Conservation (phyloP, 768 basidiomycete genomes). For the Amanita rimosa region DNA sequence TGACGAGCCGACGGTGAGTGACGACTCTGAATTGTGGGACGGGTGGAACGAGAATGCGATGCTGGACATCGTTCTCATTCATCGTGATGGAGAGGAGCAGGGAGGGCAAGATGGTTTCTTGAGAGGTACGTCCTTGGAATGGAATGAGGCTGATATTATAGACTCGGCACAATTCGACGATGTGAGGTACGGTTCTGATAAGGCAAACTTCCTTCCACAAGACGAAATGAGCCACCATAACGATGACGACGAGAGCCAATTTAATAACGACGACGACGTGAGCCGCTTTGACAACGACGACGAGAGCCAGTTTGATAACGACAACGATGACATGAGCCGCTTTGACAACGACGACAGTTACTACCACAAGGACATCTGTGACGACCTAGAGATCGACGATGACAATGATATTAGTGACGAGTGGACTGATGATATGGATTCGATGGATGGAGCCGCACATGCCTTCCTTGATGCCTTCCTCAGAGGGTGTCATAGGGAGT, state of each 20-base stretch:
- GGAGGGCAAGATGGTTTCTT: too few species aligned
- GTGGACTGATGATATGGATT: not conserved
- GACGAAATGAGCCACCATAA: not conserved
- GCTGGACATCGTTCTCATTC: not conserved
- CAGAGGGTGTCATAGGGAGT: not conserved
- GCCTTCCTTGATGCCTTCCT: not conserved
- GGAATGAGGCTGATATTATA: not conserved
- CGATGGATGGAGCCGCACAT: too few species aligned
- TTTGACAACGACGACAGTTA: too few species aligned
- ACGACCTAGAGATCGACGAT: too few species aligned
- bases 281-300: too few species aligned
- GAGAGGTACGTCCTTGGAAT: not conserved
- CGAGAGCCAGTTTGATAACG: not conserved
- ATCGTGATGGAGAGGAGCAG: too few species aligned
- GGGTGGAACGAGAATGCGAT: not conserved
- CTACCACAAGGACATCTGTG: too few species aligned
- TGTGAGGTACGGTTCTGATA: not conserved
- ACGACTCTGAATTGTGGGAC: too few species aligned
- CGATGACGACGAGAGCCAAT: not conserved
- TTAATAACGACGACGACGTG: not conserved
- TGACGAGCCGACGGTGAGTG: not conserved
- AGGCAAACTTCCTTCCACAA: not conserved
- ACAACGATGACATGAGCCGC: too few species aligned
- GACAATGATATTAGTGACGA: too few species aligned
- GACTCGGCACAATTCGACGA: not conserved